These are phyloP conservation scores for Penicillium simplicissimum DNA, from an alignment of 495 filamentous ascomycete species.

Conservation along the genomic window DNA sequence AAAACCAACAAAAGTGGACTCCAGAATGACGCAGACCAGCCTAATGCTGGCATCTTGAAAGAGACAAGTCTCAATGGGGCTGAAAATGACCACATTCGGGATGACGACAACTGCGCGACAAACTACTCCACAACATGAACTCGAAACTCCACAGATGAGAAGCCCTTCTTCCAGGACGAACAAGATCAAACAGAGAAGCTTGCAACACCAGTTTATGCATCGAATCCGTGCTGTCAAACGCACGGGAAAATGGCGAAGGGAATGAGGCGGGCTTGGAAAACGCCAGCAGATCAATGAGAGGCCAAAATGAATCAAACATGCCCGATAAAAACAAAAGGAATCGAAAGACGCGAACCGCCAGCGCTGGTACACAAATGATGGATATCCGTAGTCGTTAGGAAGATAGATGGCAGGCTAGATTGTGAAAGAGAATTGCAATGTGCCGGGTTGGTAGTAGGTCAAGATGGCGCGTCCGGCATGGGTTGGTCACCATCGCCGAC, in stretches of 20 bases:
- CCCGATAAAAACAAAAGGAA: slow-evolving; percentile 5
- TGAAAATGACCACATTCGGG: neutral
- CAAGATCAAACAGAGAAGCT: slow-evolving; percentile 5
- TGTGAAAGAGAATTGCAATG: slow-evolving; percentile 5
- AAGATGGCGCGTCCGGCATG: slow-evolving; percentile 45
- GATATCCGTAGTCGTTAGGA: slow-evolving; percentile 32
- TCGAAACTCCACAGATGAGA: slow-evolving; percentile 13
- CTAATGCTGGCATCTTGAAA: slow-evolving; percentile 5
- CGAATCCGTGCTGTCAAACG: slow-evolving; percentile 19
- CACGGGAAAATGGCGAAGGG: slow-evolving; percentile 5
- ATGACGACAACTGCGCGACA: neutral
- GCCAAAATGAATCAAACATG: slow-evolving; percentile 11
- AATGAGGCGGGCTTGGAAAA: neutral
- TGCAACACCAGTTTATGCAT: slow-evolving; percentile 28
- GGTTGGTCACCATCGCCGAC: slow-evolving; percentile 37
- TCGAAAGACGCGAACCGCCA: slow-evolving; percentile 14
- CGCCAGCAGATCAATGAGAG: slow-evolving; percentile 15
- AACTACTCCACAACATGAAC: slow-evolving; percentile 1
- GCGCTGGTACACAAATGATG: slow-evolving; percentile 26
- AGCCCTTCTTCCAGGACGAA: slow-evolving; percentile 8
- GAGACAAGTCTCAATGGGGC: neutral
- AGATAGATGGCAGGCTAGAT: slow-evolving; percentile 26
- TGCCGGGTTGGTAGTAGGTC: neutral
- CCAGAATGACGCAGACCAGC: slow-evolving; percentile 14
- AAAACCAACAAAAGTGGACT: slow-evolving; percentile 6